phyloP scores from a whole-genome alignment of 208 protist species.

The Blechomonas ayalai region DNA sequence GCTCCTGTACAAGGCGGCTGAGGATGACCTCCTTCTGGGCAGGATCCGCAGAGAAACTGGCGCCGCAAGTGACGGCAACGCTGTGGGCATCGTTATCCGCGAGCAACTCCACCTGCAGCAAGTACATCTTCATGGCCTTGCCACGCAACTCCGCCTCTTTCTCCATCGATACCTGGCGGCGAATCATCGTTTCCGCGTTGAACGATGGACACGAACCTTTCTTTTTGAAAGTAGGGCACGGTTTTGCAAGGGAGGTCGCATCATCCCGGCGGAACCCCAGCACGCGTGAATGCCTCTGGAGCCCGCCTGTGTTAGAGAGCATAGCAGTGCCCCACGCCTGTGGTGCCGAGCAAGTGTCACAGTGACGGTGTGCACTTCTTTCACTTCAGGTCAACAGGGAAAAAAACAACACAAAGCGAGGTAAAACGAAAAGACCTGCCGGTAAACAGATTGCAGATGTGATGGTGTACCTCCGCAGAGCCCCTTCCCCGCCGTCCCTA shows the following conservation, averaged over 20 bases:
- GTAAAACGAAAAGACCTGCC: too few relatives aligned
- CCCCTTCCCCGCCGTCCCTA: too few relatives aligned
- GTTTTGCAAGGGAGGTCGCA: conserved; percentile 13
- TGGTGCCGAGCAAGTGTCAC: too few relatives aligned
- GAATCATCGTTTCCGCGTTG: conserved; percentile 29
- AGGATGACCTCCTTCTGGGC: conserved; percentile 13
- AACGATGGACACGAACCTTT: conserved; percentile 31
- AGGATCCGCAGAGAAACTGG: conserved; percentile 12
- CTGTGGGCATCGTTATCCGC: not conserved
- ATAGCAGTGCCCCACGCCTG: too few relatives aligned
- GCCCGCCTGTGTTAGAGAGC: conserved; percentile 59
- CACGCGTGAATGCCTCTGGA: conserved; percentile 18
- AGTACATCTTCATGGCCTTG: conserved; percentile 51
- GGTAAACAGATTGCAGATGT: too few relatives aligned
- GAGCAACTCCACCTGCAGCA: conserved; percentile 48
- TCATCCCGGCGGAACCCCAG: conserved; percentile 29
- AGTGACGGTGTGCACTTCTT: too few relatives aligned
- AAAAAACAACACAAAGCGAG: too few relatives aligned
- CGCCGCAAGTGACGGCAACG: conserved; percentile 2
- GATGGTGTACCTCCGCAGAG: too few relatives aligned
- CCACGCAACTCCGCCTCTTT: conserved; percentile 68
- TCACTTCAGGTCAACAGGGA: too few relatives aligned
- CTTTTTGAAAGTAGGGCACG: conserved; percentile 30
- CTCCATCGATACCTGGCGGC: conserved; percentile 20
- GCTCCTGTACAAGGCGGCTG: conserved; percentile 35